These are phyloP conservation scores for Aureobasidium leucospermi DNA, from an alignment of 2,329 filamentous ascomycete species.

Conservation along the genomic window DNA sequence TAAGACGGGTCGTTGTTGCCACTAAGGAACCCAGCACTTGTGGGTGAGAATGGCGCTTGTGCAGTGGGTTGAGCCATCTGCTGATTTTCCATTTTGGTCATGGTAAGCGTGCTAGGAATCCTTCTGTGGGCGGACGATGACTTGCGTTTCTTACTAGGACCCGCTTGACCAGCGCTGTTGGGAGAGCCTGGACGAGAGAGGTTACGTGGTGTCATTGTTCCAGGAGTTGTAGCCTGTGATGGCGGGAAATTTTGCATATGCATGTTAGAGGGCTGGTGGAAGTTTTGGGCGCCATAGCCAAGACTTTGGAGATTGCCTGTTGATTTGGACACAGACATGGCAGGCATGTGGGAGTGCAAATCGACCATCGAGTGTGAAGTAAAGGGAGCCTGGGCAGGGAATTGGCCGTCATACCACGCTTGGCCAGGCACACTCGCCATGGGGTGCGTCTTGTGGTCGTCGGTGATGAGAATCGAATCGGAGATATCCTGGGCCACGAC, in stretches of 20 bases:
- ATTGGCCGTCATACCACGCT: conserved; percentile 22
- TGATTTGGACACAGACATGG: conserved; percentile 54
- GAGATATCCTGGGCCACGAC: conserved; percentile 79
- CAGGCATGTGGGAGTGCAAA: conserved; percentile 29
- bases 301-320: conserved; percentile 56
- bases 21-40: conserved; percentile 29
- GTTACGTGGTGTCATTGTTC: conserved; percentile 50
- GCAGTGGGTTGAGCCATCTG: conserved; percentile 23
- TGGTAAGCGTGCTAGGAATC: conserved; percentile 65
- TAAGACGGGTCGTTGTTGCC: conserved; percentile 14
- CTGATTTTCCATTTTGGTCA: conserved; percentile 66
- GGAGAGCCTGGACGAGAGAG: conserved; percentile 71
- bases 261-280: conserved; percentile 28
- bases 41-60: conserved; percentile 32
- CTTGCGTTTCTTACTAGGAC: conserved; percentile 76
- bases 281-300: conserved; percentile 27
- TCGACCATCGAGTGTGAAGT: conserved; percentile 31
- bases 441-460: conserved; percentile 85
- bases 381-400: conserved; percentile 26
- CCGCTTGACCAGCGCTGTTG: conserved; percentile 42
- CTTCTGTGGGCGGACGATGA: conserved; percentile 41
- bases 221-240: conserved; percentile 33
- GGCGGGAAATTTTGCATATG: conserved; percentile 27
- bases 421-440: conserved; percentile 23
- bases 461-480: conserved; percentile 89